Conservation (phyloP, 2,329 filamentous ascomycete species). For the Trichoderma citrinoviride region DNA sequence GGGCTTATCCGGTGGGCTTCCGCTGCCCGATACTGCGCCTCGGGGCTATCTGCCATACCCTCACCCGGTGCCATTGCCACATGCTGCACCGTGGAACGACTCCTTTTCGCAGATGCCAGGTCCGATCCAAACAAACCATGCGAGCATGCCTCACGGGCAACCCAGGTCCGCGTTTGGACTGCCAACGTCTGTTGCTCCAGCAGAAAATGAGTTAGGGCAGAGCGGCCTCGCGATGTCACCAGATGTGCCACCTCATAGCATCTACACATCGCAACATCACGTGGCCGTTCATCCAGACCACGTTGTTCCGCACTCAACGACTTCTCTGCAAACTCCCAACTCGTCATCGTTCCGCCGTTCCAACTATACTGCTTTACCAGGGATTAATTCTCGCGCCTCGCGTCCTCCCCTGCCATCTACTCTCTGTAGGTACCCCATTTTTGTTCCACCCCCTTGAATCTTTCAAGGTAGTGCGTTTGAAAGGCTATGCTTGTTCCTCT, state of each 20-base stretch:
- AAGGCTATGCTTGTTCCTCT: not conserved
- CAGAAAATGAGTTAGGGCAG: constrained; percentile 15
- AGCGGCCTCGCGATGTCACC: constrained; percentile 25
- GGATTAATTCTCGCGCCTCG: not conserved
- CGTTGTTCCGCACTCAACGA: constrained; percentile 19
- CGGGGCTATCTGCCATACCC: constrained; percentile 21
- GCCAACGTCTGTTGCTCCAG: not conserved
- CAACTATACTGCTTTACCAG: not conserved
- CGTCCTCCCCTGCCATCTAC: not conserved
- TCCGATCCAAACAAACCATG: constrained; percentile 3
- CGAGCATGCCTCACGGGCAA: not conserved
- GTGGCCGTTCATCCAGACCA: constrained; percentile 25
- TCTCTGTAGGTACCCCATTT: constrained; percentile 9
- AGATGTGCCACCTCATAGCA: constrained; percentile 27
- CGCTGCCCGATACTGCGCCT: constrained; percentile 28
- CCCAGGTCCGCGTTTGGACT: not conserved
- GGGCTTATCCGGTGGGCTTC: constrained; percentile 26
- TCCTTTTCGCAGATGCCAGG: not conserved
- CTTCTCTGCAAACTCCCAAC: constrained; percentile 23
- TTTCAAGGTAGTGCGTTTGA: not conserved
- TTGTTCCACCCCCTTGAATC: not conserved
- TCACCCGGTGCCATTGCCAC: constrained; percentile 19
- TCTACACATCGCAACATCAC: constrained; percentile 22
- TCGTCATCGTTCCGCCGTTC: constrained; percentile 12
- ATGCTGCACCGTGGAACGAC: not conserved